A percentile compares a stretch with the other conserved stretches of the same genome.
phyloP scores from a whole-genome alignment of 208 protist genomes.

The Leishmania aethiopica region DNA sequence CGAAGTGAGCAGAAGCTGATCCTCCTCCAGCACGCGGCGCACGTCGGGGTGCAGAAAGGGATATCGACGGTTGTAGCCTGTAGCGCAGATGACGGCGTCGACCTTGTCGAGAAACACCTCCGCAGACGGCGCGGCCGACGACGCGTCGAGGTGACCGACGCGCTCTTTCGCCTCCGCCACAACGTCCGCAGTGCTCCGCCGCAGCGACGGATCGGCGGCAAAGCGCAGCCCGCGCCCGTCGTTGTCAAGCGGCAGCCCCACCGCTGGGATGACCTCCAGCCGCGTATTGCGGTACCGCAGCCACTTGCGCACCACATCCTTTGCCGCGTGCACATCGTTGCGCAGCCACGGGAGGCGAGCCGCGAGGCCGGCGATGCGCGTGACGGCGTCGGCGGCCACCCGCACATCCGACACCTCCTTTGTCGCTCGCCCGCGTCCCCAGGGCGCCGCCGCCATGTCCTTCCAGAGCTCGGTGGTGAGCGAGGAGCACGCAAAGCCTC shows the following conservation, averaged over 20 bases:
- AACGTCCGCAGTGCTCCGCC: slow-evolving; percentile 26
- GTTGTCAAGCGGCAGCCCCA: slow-evolving; percentile 40
- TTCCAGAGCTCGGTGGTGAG: slow-evolving; percentile 12
- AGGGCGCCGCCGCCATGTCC: neutral
- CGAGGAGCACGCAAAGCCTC: neutral
- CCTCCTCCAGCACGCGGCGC: slow-evolving; percentile 63
- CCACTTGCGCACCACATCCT: slow-evolving; percentile 58
- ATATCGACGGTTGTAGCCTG: slow-evolving; percentile 72
- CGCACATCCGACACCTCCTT: slow-evolving; percentile 19
- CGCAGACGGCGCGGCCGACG: neutral
- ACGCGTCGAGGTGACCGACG: neutral
- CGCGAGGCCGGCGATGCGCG: slow-evolving; percentile 31
- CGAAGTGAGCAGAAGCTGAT: slow-evolving; percentile 21
- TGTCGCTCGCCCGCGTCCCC: neutral
- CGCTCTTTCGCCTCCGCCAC: slow-evolving; percentile 40
- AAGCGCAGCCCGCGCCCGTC: slow-evolving; percentile 69
- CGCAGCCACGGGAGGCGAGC: slow-evolving; percentile 56
- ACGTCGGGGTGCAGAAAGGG: slow-evolving; percentile 78
- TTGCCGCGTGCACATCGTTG: slow-evolving; percentile 45
- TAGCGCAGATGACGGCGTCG: slow-evolving; percentile 83
- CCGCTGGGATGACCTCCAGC: slow-evolving; percentile 37
- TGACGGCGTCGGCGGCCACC: slow-evolving; percentile 38
- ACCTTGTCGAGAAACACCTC: slow-evolving; percentile 72
- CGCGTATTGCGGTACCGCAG: slow-evolving; percentile 48
- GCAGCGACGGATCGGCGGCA: slow-evolving; percentile 26